These are phyloP conservation scores for Cymbidium sinense DNA, from an alignment of 106 monocot genomes.

Conservation along the genomic window DNA sequence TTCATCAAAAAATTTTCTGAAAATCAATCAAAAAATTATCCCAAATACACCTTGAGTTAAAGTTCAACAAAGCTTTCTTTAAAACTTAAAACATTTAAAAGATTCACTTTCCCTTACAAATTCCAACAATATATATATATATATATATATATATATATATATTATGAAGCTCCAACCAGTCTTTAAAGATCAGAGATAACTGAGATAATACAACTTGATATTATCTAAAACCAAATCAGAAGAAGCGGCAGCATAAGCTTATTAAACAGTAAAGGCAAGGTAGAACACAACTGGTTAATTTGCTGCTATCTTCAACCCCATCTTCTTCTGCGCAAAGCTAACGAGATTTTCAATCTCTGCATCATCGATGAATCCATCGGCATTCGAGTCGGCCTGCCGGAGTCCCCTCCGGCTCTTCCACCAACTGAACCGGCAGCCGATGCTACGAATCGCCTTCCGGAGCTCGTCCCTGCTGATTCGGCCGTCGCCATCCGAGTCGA, in stretches of 20 bases:
- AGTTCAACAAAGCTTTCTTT: too few relatives aligned
- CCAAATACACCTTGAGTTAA: too few relatives aligned
- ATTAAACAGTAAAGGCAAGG: neutral
- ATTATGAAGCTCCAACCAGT: too few relatives aligned
- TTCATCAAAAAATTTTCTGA: too few relatives aligned
- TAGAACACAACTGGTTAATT: neutral
- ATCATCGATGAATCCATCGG: slow-evolving; percentile 4
- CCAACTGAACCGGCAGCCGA: slow-evolving; percentile 4
- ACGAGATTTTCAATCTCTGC: slow-evolving; percentile 5
- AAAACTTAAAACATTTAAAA: too few relatives aligned
- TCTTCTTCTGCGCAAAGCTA: neutral
- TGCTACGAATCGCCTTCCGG: slow-evolving; percentile 2
- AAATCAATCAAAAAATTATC: too few relatives aligned
- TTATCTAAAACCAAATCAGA: too few relatives aligned
- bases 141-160: too few relatives aligned
- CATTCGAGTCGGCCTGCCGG: slow-evolving; percentile 1
- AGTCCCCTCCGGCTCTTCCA: slow-evolving; percentile 9
- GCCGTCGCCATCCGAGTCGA: slow-evolving; percentile 11
- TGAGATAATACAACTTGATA: too few relatives aligned
- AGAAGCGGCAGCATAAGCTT: neutral
- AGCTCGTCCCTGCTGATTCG: slow-evolving; percentile 18
- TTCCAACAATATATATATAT: too few relatives aligned
- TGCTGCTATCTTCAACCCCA: slow-evolving; percentile 7
- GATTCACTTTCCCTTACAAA: too few relatives aligned
- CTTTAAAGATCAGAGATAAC: too few relatives aligned